Evolutionary conservation across 2,329 filamentous ascomycete species (phyloP).

Genomic region (Cercospora sojina): DNA sequence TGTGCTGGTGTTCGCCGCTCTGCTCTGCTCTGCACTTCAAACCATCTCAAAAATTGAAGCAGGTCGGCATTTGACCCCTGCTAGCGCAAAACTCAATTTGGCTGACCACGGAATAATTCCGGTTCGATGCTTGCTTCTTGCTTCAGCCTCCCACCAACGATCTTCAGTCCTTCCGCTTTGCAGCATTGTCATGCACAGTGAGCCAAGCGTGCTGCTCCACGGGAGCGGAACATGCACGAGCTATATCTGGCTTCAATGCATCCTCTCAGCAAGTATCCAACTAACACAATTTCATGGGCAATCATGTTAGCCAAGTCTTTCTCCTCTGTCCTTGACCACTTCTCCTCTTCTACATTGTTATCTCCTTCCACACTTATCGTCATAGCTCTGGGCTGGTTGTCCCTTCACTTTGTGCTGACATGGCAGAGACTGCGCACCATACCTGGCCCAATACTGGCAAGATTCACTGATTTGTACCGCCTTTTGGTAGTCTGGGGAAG

Average conservation of each 20-base stretch:
- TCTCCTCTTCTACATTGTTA: slow-evolving; percentile 1
- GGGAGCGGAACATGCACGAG: slow-evolving; percentile 1
- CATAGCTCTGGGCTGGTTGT: neutral
- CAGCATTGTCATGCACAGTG: neutral
- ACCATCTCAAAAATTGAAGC: slow-evolving; percentile 8
- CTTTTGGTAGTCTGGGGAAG: slow-evolving; percentile 62
- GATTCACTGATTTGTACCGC: slow-evolving; percentile 50
- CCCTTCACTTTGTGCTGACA: slow-evolving; percentile 9
- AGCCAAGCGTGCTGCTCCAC: slow-evolving; percentile 8
- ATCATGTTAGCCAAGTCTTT: slow-evolving; percentile 12
- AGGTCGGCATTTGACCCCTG: slow-evolving; percentile 4
- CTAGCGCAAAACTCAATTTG: slow-evolving; percentile 3
- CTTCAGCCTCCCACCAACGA: neutral
- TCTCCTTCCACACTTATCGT: slow-evolving; percentile 11
- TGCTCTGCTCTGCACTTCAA: neutral
- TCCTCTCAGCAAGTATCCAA: neutral
- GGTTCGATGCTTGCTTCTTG: neutral
- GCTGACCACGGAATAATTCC: neutral
- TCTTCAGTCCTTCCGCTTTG: slow-evolving; percentile 5
- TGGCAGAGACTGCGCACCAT: slow-evolving; percentile 40
- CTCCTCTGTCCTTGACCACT: slow-evolving; percentile 8
- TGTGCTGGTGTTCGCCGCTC: neutral
- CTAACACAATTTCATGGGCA: neutral
- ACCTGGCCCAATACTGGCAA: slow-evolving; percentile 52
- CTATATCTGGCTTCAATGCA: neutral